Base-by-base conservation (phyloP, 495 filamentous ascomycete genomes). In the Penicillium cataractarum region DNA sequence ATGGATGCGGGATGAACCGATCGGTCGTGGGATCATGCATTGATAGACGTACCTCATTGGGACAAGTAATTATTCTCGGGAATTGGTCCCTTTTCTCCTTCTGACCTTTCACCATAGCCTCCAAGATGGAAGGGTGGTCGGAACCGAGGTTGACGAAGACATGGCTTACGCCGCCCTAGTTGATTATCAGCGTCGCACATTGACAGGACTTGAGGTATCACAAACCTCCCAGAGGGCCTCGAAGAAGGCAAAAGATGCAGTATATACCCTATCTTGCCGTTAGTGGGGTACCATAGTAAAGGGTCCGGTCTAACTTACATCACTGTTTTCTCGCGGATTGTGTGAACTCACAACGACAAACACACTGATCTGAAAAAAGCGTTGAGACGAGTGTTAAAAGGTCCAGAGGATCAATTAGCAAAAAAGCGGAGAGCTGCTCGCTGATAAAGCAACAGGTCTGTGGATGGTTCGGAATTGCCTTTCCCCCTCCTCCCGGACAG, bases 71-170 rank as follows among this genome's bases (percentile, higher is more conserved):
- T 55, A 97, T 92, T 39, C 80, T 86, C 27, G 93, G 94, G 66
- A 97, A 97, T 55, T 83, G 80, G 46, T 84, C 87, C 51, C 72
- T 75, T 62, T 83, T 84, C 69, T 87, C 84, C 58, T 81, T 84
- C 53, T 92, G 87, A 17, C 91, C 94, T 75, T 93, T 94, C 58
- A 96, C 90, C 79, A 98, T 97, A n/a, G 93, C 92, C 78, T 98
- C 94, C 61, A 97, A 86, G 68, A 98, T 96, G 62, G 84, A 89
- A 12, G 93, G 93, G 69, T 97, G 93, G 72, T 97, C 93, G n/a
- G 91, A 93, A 37, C 94, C 94, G 17, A 98, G 82, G 71, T 98
- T 98, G 53, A 97, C 94, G 69, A 97, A 97, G 81, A 89, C 91
- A 79, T 97, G 87, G 48, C 86, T 89, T 40, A 98, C 86, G 46